Conservation (phyloP, 805 yeast genomes). For the Zygotorulaspora chibaensis region DNA sequence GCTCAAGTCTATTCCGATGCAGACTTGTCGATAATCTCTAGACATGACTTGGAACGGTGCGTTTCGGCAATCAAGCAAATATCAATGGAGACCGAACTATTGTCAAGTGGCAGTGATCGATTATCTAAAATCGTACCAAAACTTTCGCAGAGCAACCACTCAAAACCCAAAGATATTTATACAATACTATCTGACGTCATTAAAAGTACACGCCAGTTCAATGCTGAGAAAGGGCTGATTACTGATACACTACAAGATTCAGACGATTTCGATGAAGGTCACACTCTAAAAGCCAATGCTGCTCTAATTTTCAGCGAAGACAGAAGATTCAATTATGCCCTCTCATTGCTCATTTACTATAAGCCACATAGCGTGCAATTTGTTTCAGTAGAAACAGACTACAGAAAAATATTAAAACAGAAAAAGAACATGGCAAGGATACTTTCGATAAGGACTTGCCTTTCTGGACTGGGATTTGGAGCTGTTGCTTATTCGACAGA, state of each 20-base stretch:
- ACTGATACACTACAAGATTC: conserved; percentile 7
- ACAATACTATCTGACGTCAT: conserved; percentile 35
- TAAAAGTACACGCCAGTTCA: conserved; percentile 43
- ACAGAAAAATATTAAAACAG: conserved; percentile 51
- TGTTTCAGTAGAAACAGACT: conserved; percentile 45
- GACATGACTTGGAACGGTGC: conserved; percentile 52
- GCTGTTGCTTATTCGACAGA: conserved; percentile 37
- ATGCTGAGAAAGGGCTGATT: conserved; percentile 30
- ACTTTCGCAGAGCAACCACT: neutral
- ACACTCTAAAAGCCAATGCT: conserved; percentile 20
- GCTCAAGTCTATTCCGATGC: conserved; percentile 44
- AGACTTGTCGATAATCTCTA: conserved; percentile 56
- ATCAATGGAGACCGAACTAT: neutral
- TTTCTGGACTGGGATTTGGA: conserved; percentile 38
- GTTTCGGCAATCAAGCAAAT: conserved; percentile 14
- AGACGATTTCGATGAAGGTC: conserved; percentile 21
- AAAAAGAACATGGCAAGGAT: conserved; percentile 52
- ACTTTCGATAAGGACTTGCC: conserved; percentile 65
- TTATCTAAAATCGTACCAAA: neutral
- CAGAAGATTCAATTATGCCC: conserved; percentile 71
- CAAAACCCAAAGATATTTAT: conserved; percentile 16
- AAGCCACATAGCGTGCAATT: conserved; percentile 23
- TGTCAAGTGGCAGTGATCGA: neutral
- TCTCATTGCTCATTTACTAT: conserved; percentile 50
- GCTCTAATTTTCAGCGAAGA: conserved; percentile 72